These are phyloP conservation scores for Waltergamsia citrina DNA, from an alignment of 2,329 filamentous ascomycete genomes.

Conservation along the genomic window DNA sequence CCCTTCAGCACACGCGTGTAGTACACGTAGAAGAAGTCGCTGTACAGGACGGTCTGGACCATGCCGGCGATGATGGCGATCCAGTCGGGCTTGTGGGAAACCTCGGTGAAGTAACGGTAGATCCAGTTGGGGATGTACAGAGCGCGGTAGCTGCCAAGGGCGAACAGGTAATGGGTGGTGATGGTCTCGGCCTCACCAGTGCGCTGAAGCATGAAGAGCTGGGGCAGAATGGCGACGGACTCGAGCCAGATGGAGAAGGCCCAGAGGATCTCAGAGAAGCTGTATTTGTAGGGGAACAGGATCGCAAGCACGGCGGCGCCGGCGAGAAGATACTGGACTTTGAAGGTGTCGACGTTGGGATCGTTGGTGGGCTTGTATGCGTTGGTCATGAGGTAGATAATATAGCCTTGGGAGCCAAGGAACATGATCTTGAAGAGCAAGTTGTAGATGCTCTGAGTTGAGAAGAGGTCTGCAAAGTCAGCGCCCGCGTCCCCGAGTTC, in stretches of 20 bases:
- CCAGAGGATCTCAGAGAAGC: conserved; percentile 80
- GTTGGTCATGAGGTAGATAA: conserved; percentile 95
- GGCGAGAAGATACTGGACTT: conserved; percentile 85
- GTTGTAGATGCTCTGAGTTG: conserved; percentile 79
- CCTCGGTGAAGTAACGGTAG: conserved; percentile 74
- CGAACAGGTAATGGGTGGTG: conserved; percentile 95
- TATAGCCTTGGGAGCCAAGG: conserved; percentile 83
- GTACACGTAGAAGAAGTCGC: conserved; percentile 99
- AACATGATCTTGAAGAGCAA: conserved; percentile 94
- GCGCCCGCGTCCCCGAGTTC: not conserved
- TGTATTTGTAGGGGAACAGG: conserved; percentile 80
- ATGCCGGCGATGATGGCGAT: conserved; percentile 85
- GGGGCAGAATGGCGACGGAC: conserved; percentile 89
- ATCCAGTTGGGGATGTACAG: conserved; percentile 99
- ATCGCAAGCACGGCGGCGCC: conserved; percentile 71
- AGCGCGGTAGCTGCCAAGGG: conserved; percentile 81
- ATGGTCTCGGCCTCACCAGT: conserved; percentile 99
- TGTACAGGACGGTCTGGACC: conserved; percentile 90
- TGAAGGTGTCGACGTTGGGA: conserved; percentile 94
- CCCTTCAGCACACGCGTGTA: conserved; percentile 92
- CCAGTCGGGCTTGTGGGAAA: conserved; percentile 64
- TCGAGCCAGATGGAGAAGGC: conserved; percentile 98
- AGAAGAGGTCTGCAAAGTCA: conserved; percentile 63
- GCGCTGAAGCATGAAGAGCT: conserved; percentile 95
- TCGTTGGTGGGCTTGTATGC: conserved; percentile 97